A percentile compares a stretch with the other conserved stretches of the same genome.
Evolutionary conservation across 1,139 yeast species (phyloP).

Genomic region (Nematodospora anomalae): DNA sequence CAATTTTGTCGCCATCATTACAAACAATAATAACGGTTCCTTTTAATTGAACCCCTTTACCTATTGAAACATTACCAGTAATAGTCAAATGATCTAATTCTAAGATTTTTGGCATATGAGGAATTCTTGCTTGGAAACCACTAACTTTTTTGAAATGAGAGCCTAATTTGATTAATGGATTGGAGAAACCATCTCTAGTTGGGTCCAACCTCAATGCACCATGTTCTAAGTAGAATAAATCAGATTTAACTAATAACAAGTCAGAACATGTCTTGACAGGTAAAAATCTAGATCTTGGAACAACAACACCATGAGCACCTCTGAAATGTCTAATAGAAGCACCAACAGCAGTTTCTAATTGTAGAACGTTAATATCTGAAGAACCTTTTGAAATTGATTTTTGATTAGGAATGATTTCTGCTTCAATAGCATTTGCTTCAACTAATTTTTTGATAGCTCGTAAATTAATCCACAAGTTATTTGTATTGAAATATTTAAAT

Average conservation of each 20-base stretch:
- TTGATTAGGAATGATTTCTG: constrained; percentile 94
- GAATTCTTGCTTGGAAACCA: constrained; percentile 84
- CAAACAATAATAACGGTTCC: constrained; percentile 98
- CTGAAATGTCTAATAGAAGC: constrained; percentile 97
- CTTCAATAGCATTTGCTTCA: constrained; percentile 76
- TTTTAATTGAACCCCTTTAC: constrained; percentile 86
- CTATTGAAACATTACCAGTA: constrained; percentile 92
- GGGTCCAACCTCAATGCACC: constrained; percentile 88
- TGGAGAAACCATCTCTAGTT: constrained; percentile 79
- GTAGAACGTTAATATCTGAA: constrained; percentile 80
- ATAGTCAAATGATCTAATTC: constrained; percentile 96
- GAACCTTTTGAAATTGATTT: constrained; percentile 80
- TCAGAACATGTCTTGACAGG: constrained; percentile 98
- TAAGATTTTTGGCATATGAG: constrained; percentile 94
- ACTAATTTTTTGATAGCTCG: constrained; percentile 91
- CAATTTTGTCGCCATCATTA: constrained; percentile 95
- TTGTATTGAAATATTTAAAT: constrained; percentile 96
- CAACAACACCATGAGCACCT: constrained; percentile 97
- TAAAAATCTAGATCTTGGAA: constrained; percentile 95
- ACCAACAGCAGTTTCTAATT: constrained; percentile 98
- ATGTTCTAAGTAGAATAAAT: constrained; percentile 84
- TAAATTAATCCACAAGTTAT: constrained; percentile 95
- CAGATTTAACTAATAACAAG: constrained; percentile 92
- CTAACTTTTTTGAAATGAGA: constrained; percentile 94
- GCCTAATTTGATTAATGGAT: constrained; percentile 94